Conservation (phyloP, 2,329 filamentous ascomycete species). For the Cladobotryum protrusum region DNA sequence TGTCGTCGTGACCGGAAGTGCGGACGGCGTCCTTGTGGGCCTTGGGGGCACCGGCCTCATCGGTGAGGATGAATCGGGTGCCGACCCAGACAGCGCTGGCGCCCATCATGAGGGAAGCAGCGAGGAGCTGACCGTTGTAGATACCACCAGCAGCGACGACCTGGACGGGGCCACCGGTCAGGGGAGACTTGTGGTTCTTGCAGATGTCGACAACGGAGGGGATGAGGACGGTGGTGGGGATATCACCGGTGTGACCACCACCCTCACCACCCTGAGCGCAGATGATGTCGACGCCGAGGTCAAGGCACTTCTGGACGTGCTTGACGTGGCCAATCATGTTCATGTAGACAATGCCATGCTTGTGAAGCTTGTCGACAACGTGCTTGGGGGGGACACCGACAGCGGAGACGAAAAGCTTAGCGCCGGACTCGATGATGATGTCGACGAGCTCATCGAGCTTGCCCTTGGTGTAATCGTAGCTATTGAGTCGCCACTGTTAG, state of each 20-base stretch:
- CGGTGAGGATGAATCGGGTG: slow-evolving; percentile 87
- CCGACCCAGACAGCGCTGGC: slow-evolving; percentile 93
- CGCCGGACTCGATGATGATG: slow-evolving; percentile 87
- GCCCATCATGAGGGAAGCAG: slow-evolving; percentile 86
- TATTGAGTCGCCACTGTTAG: slow-evolving; percentile 30
- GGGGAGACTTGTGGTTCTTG: slow-evolving; percentile 73
- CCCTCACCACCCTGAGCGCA: slow-evolving; percentile 98
- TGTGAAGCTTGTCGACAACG: slow-evolving; percentile 86
- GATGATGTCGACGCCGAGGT: slow-evolving; percentile 89
- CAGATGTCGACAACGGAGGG: slow-evolving; percentile 80
- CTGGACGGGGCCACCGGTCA: slow-evolving; percentile 83
- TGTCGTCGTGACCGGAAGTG: slow-evolving; percentile 90
- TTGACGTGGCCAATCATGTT: slow-evolving; percentile 99
- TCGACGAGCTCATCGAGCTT: slow-evolving; percentile 87
- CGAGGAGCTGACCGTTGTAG: slow-evolving; percentile 85
- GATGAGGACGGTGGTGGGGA: slow-evolving; percentile 87
- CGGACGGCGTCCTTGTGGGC: slow-evolving; percentile 92
- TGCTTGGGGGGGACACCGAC: slow-evolving; percentile 87
- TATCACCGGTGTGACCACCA: slow-evolving; percentile 91
- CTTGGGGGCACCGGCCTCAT: slow-evolving; percentile 90
- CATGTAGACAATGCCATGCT: slow-evolving; percentile 88
- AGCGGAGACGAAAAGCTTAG: slow-evolving; percentile 91
- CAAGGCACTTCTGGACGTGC: slow-evolving; percentile 94
- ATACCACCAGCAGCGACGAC: slow-evolving; percentile 92
- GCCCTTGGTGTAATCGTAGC: slow-evolving; percentile 99